phyloP scores from a whole-genome alignment of 1,284 basidiomycete species.

The Ganoderma leucocontextum region DNA sequence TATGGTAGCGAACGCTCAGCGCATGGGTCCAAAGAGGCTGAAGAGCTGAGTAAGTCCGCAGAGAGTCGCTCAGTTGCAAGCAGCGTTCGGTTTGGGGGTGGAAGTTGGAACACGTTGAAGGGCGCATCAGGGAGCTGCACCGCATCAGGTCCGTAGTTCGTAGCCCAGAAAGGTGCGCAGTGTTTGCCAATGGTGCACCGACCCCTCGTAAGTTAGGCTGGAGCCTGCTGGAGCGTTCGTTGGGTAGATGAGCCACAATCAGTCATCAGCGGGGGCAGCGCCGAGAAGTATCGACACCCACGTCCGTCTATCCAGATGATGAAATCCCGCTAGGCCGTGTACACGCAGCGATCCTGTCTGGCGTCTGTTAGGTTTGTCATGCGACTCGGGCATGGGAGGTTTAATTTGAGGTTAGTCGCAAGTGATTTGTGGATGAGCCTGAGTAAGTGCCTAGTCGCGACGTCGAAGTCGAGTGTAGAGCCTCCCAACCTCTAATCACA shows the following conservation, averaged over 20 bases:
- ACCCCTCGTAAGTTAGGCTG: background rate
- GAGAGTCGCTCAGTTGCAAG: background rate
- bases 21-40: background rate
- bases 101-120: background rate
- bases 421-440: background rate
- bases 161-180: background rate
- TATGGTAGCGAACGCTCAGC: background rate
- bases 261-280: background rate
- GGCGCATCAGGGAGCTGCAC: background rate
- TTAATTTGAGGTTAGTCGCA: background rate
- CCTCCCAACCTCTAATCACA: background rate
- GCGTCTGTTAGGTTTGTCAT: constrained; percentile 3
- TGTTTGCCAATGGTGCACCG: background rate
- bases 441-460: no score
- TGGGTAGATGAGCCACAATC: constrained; percentile 1
- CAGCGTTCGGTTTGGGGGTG: background rate
- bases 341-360: background rate
- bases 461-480: background rate
- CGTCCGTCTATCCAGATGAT: constrained; percentile 1
- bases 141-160: constrained; percentile 2
- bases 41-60: background rate
- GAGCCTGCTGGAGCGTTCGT: background rate
- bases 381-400: background rate
- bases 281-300: background rate
- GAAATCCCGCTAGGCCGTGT: background rate